Base-by-base conservation (phyloP, 148 eudicot species). In the Linanthus parryae region DNA sequence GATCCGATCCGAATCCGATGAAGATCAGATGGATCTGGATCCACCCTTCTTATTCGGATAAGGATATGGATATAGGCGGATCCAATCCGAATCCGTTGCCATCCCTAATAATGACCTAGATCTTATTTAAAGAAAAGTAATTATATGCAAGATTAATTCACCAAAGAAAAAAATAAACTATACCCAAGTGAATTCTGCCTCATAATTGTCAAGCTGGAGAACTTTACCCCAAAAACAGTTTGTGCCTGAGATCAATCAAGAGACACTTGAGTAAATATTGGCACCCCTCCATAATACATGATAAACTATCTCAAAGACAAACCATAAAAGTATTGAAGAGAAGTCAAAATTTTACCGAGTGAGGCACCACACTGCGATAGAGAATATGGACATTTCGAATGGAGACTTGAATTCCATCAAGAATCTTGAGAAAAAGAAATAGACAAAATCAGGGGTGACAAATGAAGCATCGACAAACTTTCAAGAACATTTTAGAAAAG, bases 321-420 rank as follows among this genome's bases (percentile, higher is more conserved):
- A 67, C 29, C 13, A 31, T 8, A 15, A 14, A 46, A 35, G 5
- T 11, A 44, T 23, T 28, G 8, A 41, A 18, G n/a, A 43, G 37
- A 39, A 48, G 31, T 24, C 48, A 13, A 30, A 52, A 56, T 26
- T 44, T 48, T 88, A 92, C 99, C 94, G 63, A 39, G 52, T 70
- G 66, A 43, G 69, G 61, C 42, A 69, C 65, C 48, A 68, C 55
- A 62, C 84, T 87, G 45, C 72, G 56, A 54, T 79, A 92, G 24
- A 74, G 66, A 54, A 88, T 52, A 62, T 88, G 99, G 57, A 84
- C 83, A 78, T 92, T 82, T 70, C 83, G 71, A 72, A 88, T 73
- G 56, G 96, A 74, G 24, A 92, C 78, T 70, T 87, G 99, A 59
- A 92, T 80, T 83, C 85, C 78, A 31, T 91, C 95, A 56, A 91